These are phyloP conservation scores for Botryotinia globosa DNA, from an alignment of 2,329 filamentous ascomycete species.

Conservation along the genomic window DNA sequence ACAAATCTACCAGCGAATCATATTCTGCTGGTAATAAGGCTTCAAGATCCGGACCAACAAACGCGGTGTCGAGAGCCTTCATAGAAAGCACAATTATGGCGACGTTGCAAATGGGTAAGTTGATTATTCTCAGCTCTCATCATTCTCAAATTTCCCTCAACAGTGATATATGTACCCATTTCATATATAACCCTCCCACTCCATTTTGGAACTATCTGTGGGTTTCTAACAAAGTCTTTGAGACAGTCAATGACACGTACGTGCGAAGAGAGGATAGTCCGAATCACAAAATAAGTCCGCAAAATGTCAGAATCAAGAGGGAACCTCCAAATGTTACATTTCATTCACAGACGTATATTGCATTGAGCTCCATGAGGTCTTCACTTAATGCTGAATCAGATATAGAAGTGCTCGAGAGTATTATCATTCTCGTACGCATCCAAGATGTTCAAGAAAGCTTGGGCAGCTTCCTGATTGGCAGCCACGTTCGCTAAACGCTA, in stretches of 20 bases:
- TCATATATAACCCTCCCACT: too few species aligned
- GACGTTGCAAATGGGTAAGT: neutral
- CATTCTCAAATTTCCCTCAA: neutral
- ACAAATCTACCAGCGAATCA: neutral
- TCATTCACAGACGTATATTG: neutral
- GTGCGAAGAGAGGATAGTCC: neutral
- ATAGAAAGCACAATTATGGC: neutral
- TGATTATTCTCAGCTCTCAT: neutral
- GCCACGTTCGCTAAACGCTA: neutral
- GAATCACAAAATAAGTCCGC: neutral
- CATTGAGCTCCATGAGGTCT: neutral
- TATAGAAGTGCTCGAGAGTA: neutral
- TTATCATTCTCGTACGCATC: neutral
- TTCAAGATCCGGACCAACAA: neutral
- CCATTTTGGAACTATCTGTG: too few species aligned
- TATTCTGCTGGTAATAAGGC: rapidly evolving
- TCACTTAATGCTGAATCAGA: neutral
- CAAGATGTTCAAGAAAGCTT: neutral
- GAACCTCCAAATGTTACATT: rapidly evolving
- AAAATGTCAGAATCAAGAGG: neutral
- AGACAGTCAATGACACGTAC: neutral
- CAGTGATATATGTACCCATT: neutral
- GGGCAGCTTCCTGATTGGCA: neutral
- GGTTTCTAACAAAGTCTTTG: neutral
- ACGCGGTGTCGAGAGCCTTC: neutral